Evolutionary conservation across 441 rosid genomes (phyloP).

Genomic region (Macaranga tanarius): DNA sequence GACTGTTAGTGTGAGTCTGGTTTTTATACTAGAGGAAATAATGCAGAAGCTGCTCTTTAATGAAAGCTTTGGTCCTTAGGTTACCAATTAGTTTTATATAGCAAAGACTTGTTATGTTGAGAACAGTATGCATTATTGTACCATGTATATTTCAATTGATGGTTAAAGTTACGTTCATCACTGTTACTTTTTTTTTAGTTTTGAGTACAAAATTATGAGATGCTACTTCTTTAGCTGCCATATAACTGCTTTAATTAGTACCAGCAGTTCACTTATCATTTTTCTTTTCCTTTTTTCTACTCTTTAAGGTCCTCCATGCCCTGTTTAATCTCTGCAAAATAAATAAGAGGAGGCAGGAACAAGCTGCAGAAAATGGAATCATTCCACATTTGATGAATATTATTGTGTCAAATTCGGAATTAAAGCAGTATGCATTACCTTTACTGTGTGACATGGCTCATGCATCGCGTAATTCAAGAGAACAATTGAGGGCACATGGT

Average conservation of each 20-base stretch:
- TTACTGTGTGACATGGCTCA: slow-evolving; percentile 97
- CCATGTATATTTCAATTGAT: background rate
- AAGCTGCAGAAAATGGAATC: slow-evolving; percentile 98
- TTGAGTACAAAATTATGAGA: too few relatives aligned
- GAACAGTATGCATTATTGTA: background rate
- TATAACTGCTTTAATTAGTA: background rate
- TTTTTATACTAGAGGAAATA: background rate
- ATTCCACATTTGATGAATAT: slow-evolving; percentile 93
- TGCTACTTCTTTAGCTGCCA: background rate
- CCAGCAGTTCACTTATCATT: slow-evolving; percentile 6
- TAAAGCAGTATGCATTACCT: slow-evolving; percentile 84
- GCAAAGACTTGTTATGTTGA: background rate
- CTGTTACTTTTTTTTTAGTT: too few relatives aligned
- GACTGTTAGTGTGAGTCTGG: background rate
- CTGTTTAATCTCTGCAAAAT: slow-evolving; percentile 95
- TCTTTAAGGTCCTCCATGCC: slow-evolving; percentile 76
- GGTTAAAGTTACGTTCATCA: background rate
- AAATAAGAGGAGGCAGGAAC: slow-evolving; percentile 98
- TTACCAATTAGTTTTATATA: background rate
- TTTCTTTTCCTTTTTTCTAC: slow-evolving; percentile 1
- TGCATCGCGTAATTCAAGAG: slow-evolving; percentile 97
- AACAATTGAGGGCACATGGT: slow-evolving; percentile 93
- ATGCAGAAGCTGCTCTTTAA: background rate
- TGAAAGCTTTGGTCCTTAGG: slow-evolving; percentile 3
- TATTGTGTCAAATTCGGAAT: slow-evolving; percentile 69